These are phyloP conservation scores for Allium fistulosum DNA, from an alignment of 106 monocot genomes.

Conservation along the genomic window DNA sequence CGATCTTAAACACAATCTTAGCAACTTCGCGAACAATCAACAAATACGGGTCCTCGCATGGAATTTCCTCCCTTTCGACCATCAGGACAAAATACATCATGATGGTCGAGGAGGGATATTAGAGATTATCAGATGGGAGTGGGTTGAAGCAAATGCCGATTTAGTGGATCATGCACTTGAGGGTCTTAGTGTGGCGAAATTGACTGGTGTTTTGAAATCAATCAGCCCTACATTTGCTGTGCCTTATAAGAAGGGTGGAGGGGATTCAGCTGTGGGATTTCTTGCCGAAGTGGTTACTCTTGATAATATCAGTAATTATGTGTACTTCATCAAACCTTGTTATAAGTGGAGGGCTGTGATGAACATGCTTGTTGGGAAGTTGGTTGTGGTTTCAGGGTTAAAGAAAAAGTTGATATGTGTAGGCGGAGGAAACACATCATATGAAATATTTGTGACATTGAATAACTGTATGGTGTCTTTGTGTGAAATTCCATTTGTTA, in stretches of 20 bases:
- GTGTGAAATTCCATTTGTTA: conserved; percentile 3
- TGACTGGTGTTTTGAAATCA: conserved; percentile 27
- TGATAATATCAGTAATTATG: conserved; percentile 12
- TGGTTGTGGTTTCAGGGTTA: conserved; percentile 45
- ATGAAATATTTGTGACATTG: conserved; percentile 51
- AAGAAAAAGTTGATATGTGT: conserved; percentile 59
- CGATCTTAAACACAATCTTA: conserved; percentile 27
- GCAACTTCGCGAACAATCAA: conserved; percentile 14
- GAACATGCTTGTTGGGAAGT: conserved; percentile 40
- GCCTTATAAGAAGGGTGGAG: conserved; percentile 11
- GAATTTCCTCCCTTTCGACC: conserved; percentile 51
- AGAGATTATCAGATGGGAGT: conserved; percentile 43
- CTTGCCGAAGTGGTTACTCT: conserved; percentile 34
- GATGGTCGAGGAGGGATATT: conserved; percentile 20
- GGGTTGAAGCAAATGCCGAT: neutral
- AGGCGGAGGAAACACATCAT: conserved; percentile 22
- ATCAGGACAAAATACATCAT: neutral
- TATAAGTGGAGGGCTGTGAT: conserved; percentile 55
- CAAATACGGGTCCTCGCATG: conserved; percentile 41
- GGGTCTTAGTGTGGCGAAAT: too few species aligned
- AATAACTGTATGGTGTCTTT: conserved; percentile 25
- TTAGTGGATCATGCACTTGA: too few species aligned
- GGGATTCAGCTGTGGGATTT: conserved; percentile 31
- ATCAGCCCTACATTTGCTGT: conserved; percentile 47
- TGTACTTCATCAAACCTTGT: conserved; percentile 49